Base-by-base conservation (phyloP, 2,329 filamentous ascomycete species). In the Trichoderma gracile region DNA sequence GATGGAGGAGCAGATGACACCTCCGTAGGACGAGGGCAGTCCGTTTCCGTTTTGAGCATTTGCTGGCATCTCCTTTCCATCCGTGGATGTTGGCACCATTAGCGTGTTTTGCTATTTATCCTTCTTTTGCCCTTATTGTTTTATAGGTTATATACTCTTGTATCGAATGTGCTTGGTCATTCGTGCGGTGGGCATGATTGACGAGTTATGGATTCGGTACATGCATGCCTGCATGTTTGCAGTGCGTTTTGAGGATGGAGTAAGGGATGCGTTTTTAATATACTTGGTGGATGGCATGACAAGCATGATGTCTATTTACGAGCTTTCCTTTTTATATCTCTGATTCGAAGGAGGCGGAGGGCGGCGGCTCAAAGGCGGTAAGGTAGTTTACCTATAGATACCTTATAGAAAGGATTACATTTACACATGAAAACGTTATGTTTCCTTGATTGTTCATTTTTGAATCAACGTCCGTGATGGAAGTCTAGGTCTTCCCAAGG, bases 1-100 rank as follows among this genome's bases (percentile, higher is more conserved):
- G 78, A 74, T 80, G 72, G 70, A 73, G 64, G 71, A 74, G 47
- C 68, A 76, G 59, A 73, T 77, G 71, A 79, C 78, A 54, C 78
- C 77, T 55, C 76, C 76, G 5, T 78, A 77, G 72, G 69, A 70
- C 3, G 25, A 53, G 33, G 38, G 40, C 33, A 53, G 49, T 45
- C 58, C 58, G 17, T 61, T 6, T 69, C 66, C 45, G 38, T 38
- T 46, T 42, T 15, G 40, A 15, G 43, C 15, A 19, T 30, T 40
- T 47, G 40, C 33, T 25, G 17, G 10, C 17, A 30, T 46, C 1
- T 33, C 25, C 19, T 56, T 47, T n/a, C n/a, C n/a, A n/a, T n/a
- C n/a, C n/a, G n/a, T n/a, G 25, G 15, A 30, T n/a, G 30, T 27
- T 52, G 43, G 8, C 25, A 40, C 15, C 15, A 15, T 54, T n/a